Evolutionary conservation across 2,329 filamentous ascomycete genomes (phyloP), one percentile per base, ranked within the genome.

Genomic region (Hypocreales sp.): DNA sequence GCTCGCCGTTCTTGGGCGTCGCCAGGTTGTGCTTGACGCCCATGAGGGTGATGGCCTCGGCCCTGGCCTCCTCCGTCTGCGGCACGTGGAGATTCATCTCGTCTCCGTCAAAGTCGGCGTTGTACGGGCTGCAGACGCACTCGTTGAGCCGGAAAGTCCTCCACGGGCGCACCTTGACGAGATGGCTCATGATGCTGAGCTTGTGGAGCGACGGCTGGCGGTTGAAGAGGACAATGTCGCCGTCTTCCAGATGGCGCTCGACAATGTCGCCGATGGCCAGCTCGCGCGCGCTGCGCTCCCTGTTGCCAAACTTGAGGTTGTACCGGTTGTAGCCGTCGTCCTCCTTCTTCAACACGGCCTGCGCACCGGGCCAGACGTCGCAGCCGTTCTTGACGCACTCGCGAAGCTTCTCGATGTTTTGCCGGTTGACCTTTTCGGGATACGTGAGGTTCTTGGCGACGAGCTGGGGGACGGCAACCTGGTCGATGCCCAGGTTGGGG

Each of bases 61-160:
- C 82, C 31, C 90, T 72, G 8, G 90, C 87, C 53, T 98, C 90
- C 56, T 98, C 90, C 0, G 90, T 95, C 48, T 98, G 90, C 3
- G 90, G 90, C 11, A 98, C 86, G 54, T 98, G 90, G 25, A 98
- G 57, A 42, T 98, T 98, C 90, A 98, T 98, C 53, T 98, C 90
- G 42, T 98, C 90, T 33, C 90, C 90, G 44, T 98, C 90, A 40
- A 98, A 98, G 68, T 98, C 90, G 30, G 90, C 90, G 42, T 98
- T 98, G 63, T 98, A 98, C 4, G 90, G 90, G 35, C 80, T 86
- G 55, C 90, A 98, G 2, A 93, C 90, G 68, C 90, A 98, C 50
- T 98, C 90, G 48, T 98, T 98, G 12, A 98, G 65, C 29, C 90
- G 78, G 49, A 98, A 95, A 0, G 90, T 98, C 51, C 86, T 75